Evolutionary conservation across 179 eudicot genomes (phyloP).

Genomic region (Patellifolia procumbens): DNA sequence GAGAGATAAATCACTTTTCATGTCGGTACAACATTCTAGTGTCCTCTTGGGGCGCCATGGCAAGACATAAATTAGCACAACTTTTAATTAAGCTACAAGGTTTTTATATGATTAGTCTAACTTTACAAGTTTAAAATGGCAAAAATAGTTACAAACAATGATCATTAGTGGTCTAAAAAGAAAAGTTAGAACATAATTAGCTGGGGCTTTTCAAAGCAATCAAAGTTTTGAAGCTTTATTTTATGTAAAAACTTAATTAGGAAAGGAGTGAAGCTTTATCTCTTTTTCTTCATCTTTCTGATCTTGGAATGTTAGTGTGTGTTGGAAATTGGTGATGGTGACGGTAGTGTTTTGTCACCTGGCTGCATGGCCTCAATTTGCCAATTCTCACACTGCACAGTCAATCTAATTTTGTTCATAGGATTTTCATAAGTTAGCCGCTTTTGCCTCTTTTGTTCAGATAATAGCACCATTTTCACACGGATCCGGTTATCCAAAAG

Average conservation of each 20-base stretch:
- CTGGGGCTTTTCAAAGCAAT: neutral
- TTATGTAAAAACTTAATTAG: neutral
- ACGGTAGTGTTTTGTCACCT: no score
- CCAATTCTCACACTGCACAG: no score
- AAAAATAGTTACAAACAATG: neutral
- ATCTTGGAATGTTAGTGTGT: no score
- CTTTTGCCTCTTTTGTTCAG: no score
- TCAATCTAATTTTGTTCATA: no score
- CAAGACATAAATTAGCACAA: neutral
- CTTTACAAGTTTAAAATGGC: neutral
- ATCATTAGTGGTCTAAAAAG: conserved; percentile 9
- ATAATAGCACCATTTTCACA: no score
- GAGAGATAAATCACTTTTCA: neutral
- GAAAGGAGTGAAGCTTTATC: neutral
- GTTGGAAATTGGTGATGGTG: no score
- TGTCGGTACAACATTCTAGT: neutral
- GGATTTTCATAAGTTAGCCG: no score
- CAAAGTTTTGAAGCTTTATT: neutral
- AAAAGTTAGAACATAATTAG: conserved; percentile 6
- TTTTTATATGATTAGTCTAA: neutral
- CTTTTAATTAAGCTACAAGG: neutral
- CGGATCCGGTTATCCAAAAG: no score
- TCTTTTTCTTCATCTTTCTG: no score
- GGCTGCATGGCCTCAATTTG: no score
- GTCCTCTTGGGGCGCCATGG: neutral